These are phyloP conservation scores for Hypoxylon sp. DNA, from an alignment of 2,329 filamentous ascomycete genomes.

Conservation along the genomic window DNA sequence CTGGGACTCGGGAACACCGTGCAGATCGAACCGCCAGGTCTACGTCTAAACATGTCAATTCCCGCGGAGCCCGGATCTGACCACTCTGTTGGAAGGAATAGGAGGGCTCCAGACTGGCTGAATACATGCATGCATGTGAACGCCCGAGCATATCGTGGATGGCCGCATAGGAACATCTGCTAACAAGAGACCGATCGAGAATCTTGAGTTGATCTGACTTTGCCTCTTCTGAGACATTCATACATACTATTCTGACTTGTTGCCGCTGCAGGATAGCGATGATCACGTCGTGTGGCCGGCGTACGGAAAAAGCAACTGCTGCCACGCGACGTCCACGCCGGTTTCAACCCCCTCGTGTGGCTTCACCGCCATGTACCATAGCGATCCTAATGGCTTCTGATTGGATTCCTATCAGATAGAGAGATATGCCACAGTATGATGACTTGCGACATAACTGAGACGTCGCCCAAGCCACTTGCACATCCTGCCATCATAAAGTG, in stretches of 20 bases:
- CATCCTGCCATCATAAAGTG: no score
- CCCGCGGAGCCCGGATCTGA: no score
- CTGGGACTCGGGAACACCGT: no score
- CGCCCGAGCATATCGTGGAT: no score
- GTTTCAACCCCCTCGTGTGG: constrained; percentile 1
- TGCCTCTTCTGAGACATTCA: background rate
- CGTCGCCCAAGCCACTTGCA: no score
- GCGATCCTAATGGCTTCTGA: constrained; percentile 1
- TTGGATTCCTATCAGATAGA: background rate
- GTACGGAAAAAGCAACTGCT: background rate
- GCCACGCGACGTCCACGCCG: background rate
- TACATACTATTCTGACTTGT: background rate
- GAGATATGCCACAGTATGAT: background rate
- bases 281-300: background rate
- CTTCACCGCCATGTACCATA: constrained; percentile 13
- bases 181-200: background rate
- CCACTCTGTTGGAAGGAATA: no score
- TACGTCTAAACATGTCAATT: no score
- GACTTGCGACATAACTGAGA: background rate
- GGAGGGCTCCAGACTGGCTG: no score
- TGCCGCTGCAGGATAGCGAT: background rate
- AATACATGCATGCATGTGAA: no score
- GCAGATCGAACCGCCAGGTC: no score
- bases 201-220: background rate
- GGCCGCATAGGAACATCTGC: background rate